phyloP scores from a whole-genome alignment of 768 basidiomycete species.

The Tephrocybe sp. region DNA sequence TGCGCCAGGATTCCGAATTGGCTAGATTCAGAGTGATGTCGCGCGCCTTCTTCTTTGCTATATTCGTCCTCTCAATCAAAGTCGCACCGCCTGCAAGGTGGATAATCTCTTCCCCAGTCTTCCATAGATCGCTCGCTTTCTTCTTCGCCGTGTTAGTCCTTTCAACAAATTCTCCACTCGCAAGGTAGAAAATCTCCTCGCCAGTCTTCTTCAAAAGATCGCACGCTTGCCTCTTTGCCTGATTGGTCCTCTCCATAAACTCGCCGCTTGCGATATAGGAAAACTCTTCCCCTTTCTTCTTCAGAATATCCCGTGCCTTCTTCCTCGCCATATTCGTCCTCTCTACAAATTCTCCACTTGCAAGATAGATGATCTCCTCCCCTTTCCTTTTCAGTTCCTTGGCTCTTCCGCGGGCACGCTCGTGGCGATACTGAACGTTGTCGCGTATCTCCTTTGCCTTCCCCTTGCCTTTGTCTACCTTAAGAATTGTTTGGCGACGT shows the following conservation, averaged over 20 bases:
- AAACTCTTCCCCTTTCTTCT: constrained; percentile 43
- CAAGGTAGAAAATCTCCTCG: constrained; percentile 41
- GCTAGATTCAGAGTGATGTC: constrained; percentile 30
- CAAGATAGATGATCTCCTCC: constrained; percentile 40
- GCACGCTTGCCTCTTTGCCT: constrained; percentile 18
- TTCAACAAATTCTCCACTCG: constrained; percentile 39
- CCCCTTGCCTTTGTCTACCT: constrained; percentile 48
- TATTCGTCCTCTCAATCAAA: constrained; percentile 39
- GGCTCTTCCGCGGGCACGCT: constrained; percentile 51
- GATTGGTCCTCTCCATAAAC: constrained; percentile 36
- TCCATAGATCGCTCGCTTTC: constrained; percentile 51
- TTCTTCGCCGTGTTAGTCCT: constrained; percentile 31
- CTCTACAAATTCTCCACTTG: constrained; percentile 39
- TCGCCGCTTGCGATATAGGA: constrained; percentile 40
- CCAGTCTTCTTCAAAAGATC: constrained; percentile 47
- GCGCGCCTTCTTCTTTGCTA: constrained; percentile 18
- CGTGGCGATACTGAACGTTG: constrained; percentile 45
- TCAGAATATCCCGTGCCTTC: constrained; percentile 27
- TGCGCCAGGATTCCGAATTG: constrained; percentile 29
- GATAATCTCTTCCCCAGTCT: constrained; percentile 46
- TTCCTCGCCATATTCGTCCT: constrained; percentile 31
- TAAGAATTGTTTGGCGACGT: constrained; percentile 42
- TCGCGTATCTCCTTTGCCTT: constrained; percentile 43
- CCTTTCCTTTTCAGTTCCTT: constrained; percentile 50
- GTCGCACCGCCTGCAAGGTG: constrained; percentile 37